Percentiles rank a stretch among this genome's conserved stretches.
Conservation (phyloP, 1,139 yeast genomes). For the Candida sp. region DNA sequence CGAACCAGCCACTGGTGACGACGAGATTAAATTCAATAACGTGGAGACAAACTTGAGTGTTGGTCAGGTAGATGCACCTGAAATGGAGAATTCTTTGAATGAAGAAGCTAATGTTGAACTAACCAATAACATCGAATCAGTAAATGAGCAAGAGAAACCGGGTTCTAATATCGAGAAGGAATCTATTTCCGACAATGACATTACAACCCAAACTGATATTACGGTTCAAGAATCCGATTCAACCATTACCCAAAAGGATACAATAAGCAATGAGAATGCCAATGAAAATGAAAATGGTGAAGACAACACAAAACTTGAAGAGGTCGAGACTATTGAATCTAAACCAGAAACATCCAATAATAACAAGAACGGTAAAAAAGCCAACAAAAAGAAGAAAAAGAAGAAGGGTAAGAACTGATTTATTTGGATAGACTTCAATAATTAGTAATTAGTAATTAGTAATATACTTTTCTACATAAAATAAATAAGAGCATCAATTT, state of each 20-base stretch:
- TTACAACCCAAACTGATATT: too few relatives aligned
- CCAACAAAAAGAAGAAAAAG: slow-evolving; percentile 7
- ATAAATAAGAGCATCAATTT: too few relatives aligned
- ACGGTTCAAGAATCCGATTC: too few relatives aligned
- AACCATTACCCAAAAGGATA: too few relatives aligned
- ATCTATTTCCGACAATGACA: too few relatives aligned
- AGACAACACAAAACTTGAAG: slow-evolving; percentile 6
- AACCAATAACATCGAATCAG: neutral
- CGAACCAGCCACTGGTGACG: neutral
- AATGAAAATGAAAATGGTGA: slow-evolving; percentile 8
- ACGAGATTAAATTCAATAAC: neutral
- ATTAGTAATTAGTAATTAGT: too few relatives aligned
- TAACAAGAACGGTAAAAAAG: neutral
- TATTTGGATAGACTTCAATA: neutral
- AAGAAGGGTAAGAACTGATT: slow-evolving; percentile 7
- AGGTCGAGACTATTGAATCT: slow-evolving; percentile 7
- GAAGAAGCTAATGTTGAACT: slow-evolving; percentile 4
- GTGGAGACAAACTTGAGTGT: neutral
- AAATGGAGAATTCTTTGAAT: neutral
- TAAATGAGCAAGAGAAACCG: neutral
- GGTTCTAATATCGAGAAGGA: too few relatives aligned
- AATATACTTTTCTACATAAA: too few relatives aligned
- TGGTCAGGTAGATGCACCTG: neutral
- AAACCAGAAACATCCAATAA: slow-evolving; percentile 3
- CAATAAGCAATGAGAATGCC: slow-evolving; percentile 6